A percentile compares a stretch with the other conserved stretches of the same genome.
Conservation (phyloP, 352 stramenopile genomes). For the Globisporangium perplexum region DNA sequence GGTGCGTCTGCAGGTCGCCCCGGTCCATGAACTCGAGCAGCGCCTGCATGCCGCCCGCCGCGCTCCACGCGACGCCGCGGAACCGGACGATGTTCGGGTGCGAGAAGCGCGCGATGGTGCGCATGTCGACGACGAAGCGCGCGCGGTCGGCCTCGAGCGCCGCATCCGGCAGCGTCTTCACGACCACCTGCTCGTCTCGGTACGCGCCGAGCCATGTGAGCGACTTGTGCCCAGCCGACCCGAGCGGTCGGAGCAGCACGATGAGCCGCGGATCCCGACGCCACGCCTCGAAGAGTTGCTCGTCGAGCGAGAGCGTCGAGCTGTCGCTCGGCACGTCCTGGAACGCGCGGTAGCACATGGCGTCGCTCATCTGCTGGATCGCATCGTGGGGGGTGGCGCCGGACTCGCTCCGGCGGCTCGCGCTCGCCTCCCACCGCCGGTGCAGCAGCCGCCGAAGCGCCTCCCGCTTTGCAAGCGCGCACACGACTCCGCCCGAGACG, state of each 20-base stretch:
- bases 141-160: slow-evolving; percentile 15
- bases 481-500: neutral
- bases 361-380: slow-evolving; percentile 7
- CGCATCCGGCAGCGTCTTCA: slow-evolving; percentile 7
- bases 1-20: slow-evolving; percentile 16
- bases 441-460: slow-evolving; percentile 3
- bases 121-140: slow-evolving; percentile 16
- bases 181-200: slow-evolving; percentile 4
- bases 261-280: slow-evolving; percentile 6
- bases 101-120: slow-evolving; percentile 10
- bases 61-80: slow-evolving; percentile 17
- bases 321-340: slow-evolving; percentile 6
- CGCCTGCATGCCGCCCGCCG: slow-evolving; percentile 10
- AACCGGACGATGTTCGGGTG: slow-evolving; percentile 23
- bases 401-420: neutral
- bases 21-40: slow-evolving; percentile 26
- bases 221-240: slow-evolving; percentile 41
- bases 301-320: slow-evolving; percentile 5
- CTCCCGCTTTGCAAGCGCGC: neutral
- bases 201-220: slow-evolving; percentile 54
- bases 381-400: neutral
- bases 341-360: slow-evolving; percentile 8
- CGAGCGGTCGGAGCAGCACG: neutral
- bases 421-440: neutral
- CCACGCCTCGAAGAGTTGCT: slow-evolving; percentile 6